Percentiles rank a stretch among this genome's conserved stretches.
Evolutionary conservation across 805 yeast species (phyloP).

Genomic region (Metschnikowia orientalis): DNA sequence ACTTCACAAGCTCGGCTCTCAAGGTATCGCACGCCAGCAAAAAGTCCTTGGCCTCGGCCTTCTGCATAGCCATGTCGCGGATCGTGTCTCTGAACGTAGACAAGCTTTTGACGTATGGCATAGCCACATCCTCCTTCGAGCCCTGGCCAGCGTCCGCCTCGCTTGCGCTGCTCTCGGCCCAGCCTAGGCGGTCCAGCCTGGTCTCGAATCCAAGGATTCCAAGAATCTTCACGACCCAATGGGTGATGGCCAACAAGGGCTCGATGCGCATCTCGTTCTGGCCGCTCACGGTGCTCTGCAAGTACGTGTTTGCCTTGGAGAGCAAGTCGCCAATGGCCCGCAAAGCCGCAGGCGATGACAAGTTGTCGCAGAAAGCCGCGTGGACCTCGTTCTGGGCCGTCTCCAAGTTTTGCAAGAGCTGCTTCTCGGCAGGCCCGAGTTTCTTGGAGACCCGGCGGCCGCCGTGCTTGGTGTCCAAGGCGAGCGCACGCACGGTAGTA

Average conservation of each 20-base stretch:
- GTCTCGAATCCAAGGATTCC: conserved; percentile 71
- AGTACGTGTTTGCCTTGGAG: conserved; percentile 66
- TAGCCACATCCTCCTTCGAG: conserved; percentile 57
- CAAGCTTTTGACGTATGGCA: conserved; percentile 78
- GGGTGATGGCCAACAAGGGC: conserved; percentile 57
- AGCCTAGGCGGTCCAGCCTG: conserved; percentile 71
- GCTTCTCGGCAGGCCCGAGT: conserved; percentile 50
- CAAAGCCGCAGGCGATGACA: conserved; percentile 73
- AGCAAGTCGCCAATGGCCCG: conserved; percentile 64
- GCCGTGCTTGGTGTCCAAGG: conserved; percentile 52
- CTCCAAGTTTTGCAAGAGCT: conserved; percentile 47
- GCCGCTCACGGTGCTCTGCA: conserved; percentile 44
- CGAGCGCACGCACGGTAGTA: conserved; percentile 78
- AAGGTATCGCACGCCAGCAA: conserved; percentile 70
- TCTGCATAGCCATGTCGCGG: conserved; percentile 65
- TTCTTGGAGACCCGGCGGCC: conserved; percentile 56
- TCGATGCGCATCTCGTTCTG: conserved; percentile 53
- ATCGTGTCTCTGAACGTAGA: conserved; percentile 80
- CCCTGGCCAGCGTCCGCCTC: conserved; percentile 17
- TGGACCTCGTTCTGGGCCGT: conserved; percentile 59
- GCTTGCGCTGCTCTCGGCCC: conserved; percentile 47
- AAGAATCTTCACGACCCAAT: conserved; percentile 68
- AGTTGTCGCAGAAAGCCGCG: conserved; percentile 81
- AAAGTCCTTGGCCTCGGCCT: conserved; percentile 47
- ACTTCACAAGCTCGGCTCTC: conserved; percentile 63